Conservation (phyloP, 73 alveolate genomes). For the Uronychia setigera region DNA sequence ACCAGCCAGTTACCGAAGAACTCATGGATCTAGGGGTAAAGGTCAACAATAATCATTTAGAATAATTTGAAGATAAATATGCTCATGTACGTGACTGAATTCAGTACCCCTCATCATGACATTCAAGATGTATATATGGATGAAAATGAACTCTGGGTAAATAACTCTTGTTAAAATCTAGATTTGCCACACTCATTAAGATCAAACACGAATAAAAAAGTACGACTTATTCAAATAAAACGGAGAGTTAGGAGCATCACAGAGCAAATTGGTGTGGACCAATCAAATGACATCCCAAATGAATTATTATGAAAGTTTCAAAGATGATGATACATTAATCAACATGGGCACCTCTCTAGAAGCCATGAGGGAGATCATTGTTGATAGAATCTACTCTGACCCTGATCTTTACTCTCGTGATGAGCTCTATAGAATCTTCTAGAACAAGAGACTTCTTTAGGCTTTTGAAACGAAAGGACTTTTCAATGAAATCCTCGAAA, state of each 20-base stretch:
- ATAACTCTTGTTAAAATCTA: background rate
- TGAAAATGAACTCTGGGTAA: background rate
- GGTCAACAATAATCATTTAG: background rate
- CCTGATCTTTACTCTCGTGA: background rate
- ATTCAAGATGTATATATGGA: background rate
- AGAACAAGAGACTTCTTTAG: no score
- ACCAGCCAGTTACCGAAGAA: background rate
- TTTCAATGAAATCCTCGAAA: no score
- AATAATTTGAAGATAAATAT: background rate
- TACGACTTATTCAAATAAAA: background rate
- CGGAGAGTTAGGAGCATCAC: background rate
- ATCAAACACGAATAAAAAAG: background rate
- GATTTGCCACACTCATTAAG: background rate
- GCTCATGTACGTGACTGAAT: background rate
- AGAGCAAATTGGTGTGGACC: background rate
- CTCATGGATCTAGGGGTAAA: background rate
- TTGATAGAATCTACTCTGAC: background rate
- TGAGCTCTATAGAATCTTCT: background rate
- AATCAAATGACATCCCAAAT: background rate
- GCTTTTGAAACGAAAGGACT: no score
- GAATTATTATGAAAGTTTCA: background rate
- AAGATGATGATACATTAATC: background rate
- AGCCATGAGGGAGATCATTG: background rate
- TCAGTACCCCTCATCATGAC: background rate
- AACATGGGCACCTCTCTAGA: background rate